Base-by-base conservation (phyloP, 2,329 filamentous ascomycete genomes). In the Zymoseptoria tritici region DNA sequence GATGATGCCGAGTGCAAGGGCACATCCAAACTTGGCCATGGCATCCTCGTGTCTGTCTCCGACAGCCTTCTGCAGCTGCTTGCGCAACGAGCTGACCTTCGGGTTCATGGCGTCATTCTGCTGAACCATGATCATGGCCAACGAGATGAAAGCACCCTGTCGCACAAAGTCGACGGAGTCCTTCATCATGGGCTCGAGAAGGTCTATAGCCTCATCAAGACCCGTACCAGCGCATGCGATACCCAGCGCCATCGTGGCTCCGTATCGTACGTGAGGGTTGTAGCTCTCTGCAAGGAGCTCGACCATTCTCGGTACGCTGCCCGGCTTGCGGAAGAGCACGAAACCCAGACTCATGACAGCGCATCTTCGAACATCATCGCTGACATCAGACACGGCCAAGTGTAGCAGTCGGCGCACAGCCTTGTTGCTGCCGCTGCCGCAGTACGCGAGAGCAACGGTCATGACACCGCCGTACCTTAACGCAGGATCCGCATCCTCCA, bases 31-130 rank as follows among this genome's bases (percentile, higher is more conserved):
- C 76, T 99, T 99, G 72, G 94, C 95, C 93, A 99, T 97, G 61
- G 94, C 94, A 79, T 99, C 94, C 75, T 99, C 94, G 68, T 99
- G 94, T 56, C 94, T 88, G 74, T 99, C 94, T 49, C 89, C 86
- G 22, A 97, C 86, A 59, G 97, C 91, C 81, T 96, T 97, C 79
- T 91, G 88, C 62, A 99, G 84, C 2, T 90, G 92, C 80, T 97
- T 97, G 69, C 94, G 88, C 66, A 97, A 92, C 1, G 87, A 84
- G 21, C 86, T 85, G 54, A 97, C 93, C 80, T 97, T 97, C 69
- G 94, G 92, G 77, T 97, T 99, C 90, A 97, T 96, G 26, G 88
- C 88, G 77, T 99, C 94, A 70, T 97, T 99, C 75, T 97, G 94
- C 78, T 99, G 94, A n/a, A 97, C 90, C 83, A 99, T 87, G 69